These are phyloP conservation scores for Geotrichum klebahnii DNA, from an alignment of 1,139 yeast genomes.

Conservation along the genomic window DNA sequence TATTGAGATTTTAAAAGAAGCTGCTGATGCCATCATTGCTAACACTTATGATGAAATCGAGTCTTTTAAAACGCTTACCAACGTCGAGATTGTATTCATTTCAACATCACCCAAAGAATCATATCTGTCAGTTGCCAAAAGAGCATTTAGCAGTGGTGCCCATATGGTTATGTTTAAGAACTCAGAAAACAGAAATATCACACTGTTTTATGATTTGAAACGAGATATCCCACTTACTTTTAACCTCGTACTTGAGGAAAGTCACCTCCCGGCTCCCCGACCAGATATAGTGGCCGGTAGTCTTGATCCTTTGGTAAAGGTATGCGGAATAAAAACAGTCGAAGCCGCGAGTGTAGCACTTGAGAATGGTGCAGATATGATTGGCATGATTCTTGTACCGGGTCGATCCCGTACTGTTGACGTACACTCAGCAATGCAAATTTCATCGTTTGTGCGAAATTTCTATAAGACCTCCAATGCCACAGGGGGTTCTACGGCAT, in stretches of 20 bases:
- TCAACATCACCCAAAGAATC: not conserved
- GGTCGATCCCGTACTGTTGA: conserved; percentile 68
- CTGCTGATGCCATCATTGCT: conserved; percentile 16
- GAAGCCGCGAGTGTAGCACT: conserved; percentile 71
- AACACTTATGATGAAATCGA: conserved; percentile 11
- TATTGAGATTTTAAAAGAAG: not conserved
- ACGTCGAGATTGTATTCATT: conserved; percentile 8
- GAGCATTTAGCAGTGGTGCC: conserved; percentile 13
- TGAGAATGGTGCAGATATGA: conserved; percentile 62
- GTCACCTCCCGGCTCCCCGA: conserved; percentile 2
- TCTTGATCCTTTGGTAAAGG: conserved; percentile 51
- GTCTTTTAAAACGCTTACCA: not conserved
- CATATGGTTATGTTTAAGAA: conserved; percentile 6
- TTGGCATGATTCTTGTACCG: conserved; percentile 88
- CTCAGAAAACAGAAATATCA: not conserved
- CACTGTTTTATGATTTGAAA: conserved; percentile 2
- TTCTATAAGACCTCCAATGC: conserved; percentile 14
- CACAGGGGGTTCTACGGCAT: not conserved
- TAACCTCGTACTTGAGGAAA: not conserved
- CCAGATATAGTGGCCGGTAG: not conserved
- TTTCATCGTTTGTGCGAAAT: conserved; percentile 44
- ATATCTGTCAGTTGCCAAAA: not conserved
- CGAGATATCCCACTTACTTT: not conserved
- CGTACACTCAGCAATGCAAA: conserved; percentile 49
- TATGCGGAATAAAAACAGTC: conserved; percentile 71